These are phyloP conservation scores for Clonostachys byssicola DNA, from an alignment of 2,329 filamentous ascomycete genomes.

Conservation along the genomic window DNA sequence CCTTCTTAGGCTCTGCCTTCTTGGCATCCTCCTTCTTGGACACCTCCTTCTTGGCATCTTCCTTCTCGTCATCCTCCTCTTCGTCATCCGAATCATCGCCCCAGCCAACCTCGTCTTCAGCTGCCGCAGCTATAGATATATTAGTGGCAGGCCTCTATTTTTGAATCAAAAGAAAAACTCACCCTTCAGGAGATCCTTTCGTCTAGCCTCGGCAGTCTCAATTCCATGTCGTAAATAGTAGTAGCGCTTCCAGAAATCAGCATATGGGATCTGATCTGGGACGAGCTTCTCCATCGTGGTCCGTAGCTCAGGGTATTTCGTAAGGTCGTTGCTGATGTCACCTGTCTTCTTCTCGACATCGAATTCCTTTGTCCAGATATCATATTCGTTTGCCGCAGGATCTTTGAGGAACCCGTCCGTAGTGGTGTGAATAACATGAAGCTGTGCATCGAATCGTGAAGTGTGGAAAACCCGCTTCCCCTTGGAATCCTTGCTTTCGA, in stretches of 20 bases:
- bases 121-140: conserved; percentile 51
- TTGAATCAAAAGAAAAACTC: conserved; percentile 18
- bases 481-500: conserved; percentile 87
- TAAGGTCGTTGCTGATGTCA: conserved; percentile 75
- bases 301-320: conserved; percentile 81
- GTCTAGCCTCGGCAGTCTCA: conserved; percentile 84
- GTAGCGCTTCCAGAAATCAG: conserved; percentile 88
- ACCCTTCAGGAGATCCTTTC: conserved; percentile 91
- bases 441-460: conserved; percentile 88
- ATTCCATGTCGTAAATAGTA: conserved; percentile 92
- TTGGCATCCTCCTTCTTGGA: background rate
- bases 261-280: conserved; percentile 87
- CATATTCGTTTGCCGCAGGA: conserved; percentile 71
- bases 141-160: conserved; percentile 1
- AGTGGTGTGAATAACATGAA: conserved; percentile 91
- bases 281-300: conserved; percentile 92
- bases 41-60: background rate
- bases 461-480: conserved; percentile 94
- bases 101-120: conserved; percentile 69
- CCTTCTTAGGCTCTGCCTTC: no score
- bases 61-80: conserved; percentile 5
- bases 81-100: conserved; percentile 65
- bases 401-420: conserved; percentile 80
- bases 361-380: conserved; percentile 69
- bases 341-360: conserved; percentile 81